phyloP scores from a whole-genome alignment of 768 basidiomycete species.

The Mycena galericulata region DNA sequence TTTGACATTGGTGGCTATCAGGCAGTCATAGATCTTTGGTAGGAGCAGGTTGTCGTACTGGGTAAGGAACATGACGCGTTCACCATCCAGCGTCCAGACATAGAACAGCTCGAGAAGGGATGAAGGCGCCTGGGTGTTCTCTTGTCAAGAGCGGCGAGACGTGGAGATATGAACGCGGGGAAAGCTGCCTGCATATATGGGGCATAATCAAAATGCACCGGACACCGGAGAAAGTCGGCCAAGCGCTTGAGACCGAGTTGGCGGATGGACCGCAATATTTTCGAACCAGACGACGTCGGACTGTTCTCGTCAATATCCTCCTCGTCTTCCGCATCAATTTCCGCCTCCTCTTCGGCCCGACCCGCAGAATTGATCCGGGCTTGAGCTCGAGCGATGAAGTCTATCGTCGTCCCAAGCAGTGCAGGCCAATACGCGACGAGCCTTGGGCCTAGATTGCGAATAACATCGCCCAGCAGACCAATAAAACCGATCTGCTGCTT shows the following conservation, averaged over 20 bases:
- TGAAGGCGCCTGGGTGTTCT: constrained; percentile 94
- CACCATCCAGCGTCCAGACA: constrained; percentile 73
- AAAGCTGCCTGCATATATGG: constrained; percentile 79
- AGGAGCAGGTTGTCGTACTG: constrained; percentile 76
- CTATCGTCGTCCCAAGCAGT: constrained; percentile 76
- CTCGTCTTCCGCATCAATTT: constrained; percentile 43
- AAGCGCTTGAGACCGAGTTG: constrained; percentile 89
- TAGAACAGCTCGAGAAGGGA: constrained; percentile 88
- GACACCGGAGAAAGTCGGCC: constrained; percentile 86
- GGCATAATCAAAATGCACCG: constrained; percentile 79
- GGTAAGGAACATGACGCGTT: constrained; percentile 74
- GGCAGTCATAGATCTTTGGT: constrained; percentile 84
- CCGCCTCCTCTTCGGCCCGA: constrained; percentile 52
- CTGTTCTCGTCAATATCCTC: constrained; percentile 51
- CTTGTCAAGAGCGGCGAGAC: constrained; percentile 79
- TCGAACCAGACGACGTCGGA: constrained; percentile 43
- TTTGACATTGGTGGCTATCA: constrained; percentile 88
- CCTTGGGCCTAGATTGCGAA: constrained; percentile 84
- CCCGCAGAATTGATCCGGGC: constrained; percentile 55
- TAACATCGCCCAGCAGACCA: constrained; percentile 84
- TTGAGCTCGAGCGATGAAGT: constrained; percentile 76
- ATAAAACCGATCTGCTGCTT: constrained; percentile 90
- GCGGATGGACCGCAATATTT: constrained; percentile 73
- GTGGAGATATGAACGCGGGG: constrained; percentile 81
- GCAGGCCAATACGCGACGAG: constrained; percentile 79